phyloP scores from a whole-genome alignment of 2,329 filamentous ascomycete genomes.

The Epichloe brachyelytri region DNA sequence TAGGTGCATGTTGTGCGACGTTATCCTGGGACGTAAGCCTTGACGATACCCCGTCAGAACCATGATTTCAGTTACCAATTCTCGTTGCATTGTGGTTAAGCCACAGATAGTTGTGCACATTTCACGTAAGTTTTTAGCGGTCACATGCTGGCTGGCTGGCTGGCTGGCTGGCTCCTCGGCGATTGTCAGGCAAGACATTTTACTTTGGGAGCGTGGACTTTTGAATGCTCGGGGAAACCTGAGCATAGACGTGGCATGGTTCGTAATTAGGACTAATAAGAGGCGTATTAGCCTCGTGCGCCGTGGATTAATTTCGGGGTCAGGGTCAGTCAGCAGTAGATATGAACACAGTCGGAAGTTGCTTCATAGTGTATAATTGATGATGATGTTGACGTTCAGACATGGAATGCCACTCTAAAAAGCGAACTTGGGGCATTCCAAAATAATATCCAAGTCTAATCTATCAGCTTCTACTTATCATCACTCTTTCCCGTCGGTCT shows the following conservation, averaged over 20 bases:
- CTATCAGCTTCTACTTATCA: background rate
- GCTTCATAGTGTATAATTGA: too few relatives aligned
- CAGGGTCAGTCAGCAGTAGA: background rate
- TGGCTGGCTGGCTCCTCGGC: background rate
- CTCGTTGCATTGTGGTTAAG: background rate
- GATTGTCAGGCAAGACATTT: background rate
- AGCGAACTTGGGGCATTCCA: too few relatives aligned
- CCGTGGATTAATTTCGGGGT: background rate
- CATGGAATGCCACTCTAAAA: too few relatives aligned
- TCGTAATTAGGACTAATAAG: background rate
- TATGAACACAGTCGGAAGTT: background rate
- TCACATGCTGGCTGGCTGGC: background rate
- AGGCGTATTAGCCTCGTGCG: background rate
- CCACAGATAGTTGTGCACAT: background rate
- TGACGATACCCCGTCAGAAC: conserved; percentile 4
- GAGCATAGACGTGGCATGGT: background rate
- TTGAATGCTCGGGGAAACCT: background rate
- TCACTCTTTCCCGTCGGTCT: background rate
- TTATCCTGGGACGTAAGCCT: conserved; percentile 2
- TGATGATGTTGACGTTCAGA: too few relatives aligned
- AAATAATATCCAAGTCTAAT: background rate
- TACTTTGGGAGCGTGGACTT: background rate
- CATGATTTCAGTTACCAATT: background rate
- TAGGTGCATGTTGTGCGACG: conserved; percentile 1
- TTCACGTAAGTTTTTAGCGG: conserved; percentile 1